Evolutionary conservation across 768 basidiomycete species (phyloP).

Genomic region (Termitomyces sp.): DNA sequence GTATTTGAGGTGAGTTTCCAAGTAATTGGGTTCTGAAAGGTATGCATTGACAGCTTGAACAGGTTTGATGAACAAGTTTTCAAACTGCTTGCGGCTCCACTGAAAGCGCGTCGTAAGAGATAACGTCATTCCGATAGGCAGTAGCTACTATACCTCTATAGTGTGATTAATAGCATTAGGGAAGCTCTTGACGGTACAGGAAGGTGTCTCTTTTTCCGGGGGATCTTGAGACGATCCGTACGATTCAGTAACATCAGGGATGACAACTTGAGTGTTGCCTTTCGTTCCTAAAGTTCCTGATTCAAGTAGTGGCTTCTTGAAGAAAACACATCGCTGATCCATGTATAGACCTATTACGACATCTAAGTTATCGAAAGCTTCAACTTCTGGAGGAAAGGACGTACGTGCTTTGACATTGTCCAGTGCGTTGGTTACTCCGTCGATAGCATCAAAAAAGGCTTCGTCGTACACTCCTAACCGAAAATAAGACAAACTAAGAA

Average conservation of each 20-base stretch:
- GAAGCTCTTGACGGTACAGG: slow-evolving; percentile 98
- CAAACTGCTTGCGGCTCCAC: slow-evolving; percentile 95
- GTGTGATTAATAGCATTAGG: slow-evolving; percentile 97
- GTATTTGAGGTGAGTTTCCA: slow-evolving; percentile 86
- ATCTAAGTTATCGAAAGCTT: neutral
- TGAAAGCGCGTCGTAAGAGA: slow-evolving; percentile 21
- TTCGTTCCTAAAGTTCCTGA: slow-evolving; percentile 98
- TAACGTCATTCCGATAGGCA: neutral
- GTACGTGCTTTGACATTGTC: slow-evolving; percentile 95
- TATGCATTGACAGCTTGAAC: slow-evolving; percentile 93
- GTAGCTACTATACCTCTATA: slow-evolving; percentile 64
- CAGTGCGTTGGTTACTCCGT: slow-evolving; percentile 95
- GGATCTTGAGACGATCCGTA: slow-evolving; percentile 98
- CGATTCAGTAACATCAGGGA: slow-evolving; percentile 92
- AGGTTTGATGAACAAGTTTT: slow-evolving; percentile 90
- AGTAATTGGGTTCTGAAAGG: slow-evolving; percentile 92
- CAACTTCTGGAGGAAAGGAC: slow-evolving; percentile 19
- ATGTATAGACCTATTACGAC: slow-evolving; percentile 78
- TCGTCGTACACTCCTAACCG: slow-evolving; percentile 83
- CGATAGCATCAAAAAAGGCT: slow-evolving; percentile 79
- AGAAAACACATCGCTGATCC: slow-evolving; percentile 98
- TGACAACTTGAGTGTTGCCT: slow-evolving; percentile 93
- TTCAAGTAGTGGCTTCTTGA: slow-evolving; percentile 91
- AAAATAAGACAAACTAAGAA: slow-evolving; percentile 24
- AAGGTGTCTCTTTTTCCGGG: slow-evolving; percentile 94